phyloP scores from a whole-genome alignment of 2,329 filamentous ascomycete genomes.

The Penicillium hordei region DNA sequence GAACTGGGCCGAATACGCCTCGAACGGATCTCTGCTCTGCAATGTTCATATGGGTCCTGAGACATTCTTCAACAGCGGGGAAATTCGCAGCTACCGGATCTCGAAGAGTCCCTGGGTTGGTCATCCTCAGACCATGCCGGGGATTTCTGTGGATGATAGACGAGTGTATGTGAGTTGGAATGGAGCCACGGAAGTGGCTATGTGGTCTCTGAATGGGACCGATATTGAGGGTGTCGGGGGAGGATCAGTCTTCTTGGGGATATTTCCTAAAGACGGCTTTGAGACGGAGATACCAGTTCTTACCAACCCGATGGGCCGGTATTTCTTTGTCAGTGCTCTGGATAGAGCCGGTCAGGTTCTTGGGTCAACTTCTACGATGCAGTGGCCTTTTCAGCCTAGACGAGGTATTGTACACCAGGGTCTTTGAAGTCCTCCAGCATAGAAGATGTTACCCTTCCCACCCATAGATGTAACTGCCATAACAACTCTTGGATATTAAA shows the following conservation, averaged over 20 bases:
- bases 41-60: too few relatives aligned
- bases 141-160: slow-evolving; percentile 26
- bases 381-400: neutral
- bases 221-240: neutral
- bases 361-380: neutral
- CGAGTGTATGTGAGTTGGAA: slow-evolving; percentile 48
- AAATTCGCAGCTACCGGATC: too few relatives aligned
- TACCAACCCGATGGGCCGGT: neutral
- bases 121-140: slow-evolving; percentile 5
- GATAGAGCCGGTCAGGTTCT: neutral
- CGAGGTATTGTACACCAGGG: neutral
- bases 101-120: too few relatives aligned
- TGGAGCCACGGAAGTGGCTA: slow-evolving; percentile 20
- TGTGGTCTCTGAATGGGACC: slow-evolving; percentile 18
- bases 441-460: neutral
- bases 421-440: neutral
- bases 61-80: too few relatives aligned
- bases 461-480: neutral
- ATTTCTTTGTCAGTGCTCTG: neutral
- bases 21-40: too few relatives aligned
- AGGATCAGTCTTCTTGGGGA: neutral
- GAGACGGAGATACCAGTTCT: neutral
- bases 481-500: neutral
- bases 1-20: too few relatives aligned
- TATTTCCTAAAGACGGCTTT: neutral